Evolutionary conservation across 208 protist species (phyloP), one percentile per base, ranked within the genome.

Genomic region (Acanthamoeba castellanii): DNA sequence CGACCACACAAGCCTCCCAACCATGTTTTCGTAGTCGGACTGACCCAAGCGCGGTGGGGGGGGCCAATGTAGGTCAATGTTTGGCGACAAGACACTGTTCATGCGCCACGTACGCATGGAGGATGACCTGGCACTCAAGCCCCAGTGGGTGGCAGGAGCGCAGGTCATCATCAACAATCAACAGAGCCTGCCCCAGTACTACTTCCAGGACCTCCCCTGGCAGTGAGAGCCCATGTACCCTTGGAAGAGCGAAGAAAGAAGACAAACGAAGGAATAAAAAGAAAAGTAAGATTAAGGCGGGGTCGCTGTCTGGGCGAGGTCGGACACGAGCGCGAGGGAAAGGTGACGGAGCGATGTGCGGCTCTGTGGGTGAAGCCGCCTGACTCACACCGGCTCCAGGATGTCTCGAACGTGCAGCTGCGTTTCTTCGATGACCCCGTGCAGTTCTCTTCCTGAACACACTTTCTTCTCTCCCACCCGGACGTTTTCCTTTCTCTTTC

Each of bases 191-290:
- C 8, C 14, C 22, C 42, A 85, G 76, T 85, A 30, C 20, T 57
- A 47, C 76, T 85, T 85, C 76, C 76, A 18, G 8, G 76, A 85
- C 47, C 76, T 85, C 34, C 76, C 76, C 8, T 85, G 76, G 76
- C 9, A 85, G 20, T 85, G n/a, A n/a, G n/a, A n/a, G n/a, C n/a
- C n/a, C n/a, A n/a, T n/a, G n/a, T n/a, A n/a, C n/a, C n/a, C n/a
- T n/a, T n/a, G n/a, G n/a, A n/a, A n/a, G n/a, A n/a, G n/a, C n/a
- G 37, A 81, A 42, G 1, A 42, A 42, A 42, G 37, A 42, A 42
- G 37, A 42, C 2, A 42, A 42, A n/a, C n/a, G n/a, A n/a, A n/a
- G n/a, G n/a, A n/a, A n/a, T n/a, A 42, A 3, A 42, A 42, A 42
- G 37, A 42, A 42, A 42, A 42, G 37, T 42, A 3, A 42, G n/a